Percentiles rank a stretch among this genome's conserved stretches.
Evolutionary conservation across 495 filamentous ascomycete species (phyloP).

Genomic region (Xylaria venustula): DNA sequence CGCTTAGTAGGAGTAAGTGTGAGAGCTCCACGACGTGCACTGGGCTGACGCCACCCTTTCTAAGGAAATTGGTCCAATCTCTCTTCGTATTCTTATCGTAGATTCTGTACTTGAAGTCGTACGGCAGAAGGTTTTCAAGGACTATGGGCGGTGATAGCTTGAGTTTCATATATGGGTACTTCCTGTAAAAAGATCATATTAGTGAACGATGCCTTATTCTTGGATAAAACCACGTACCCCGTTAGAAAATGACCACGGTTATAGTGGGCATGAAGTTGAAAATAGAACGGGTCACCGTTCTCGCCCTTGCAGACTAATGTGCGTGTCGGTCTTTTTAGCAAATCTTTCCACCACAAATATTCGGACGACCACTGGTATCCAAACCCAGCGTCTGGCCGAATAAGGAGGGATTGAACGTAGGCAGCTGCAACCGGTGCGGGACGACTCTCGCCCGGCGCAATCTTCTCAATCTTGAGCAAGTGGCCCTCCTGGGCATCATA

Average conservation of each 20-base stretch:
- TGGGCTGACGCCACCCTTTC: slow-evolving; percentile 93
- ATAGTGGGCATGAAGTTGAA: slow-evolving; percentile 85
- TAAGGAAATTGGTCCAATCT: slow-evolving; percentile 97
- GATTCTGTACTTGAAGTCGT: slow-evolving; percentile 98
- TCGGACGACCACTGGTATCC: slow-evolving; percentile 94
- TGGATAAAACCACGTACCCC: slow-evolving; percentile 41
- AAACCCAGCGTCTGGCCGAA: slow-evolving; percentile 94
- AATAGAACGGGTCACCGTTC: slow-evolving; percentile 85
- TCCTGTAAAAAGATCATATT: slow-evolving; percentile 47
- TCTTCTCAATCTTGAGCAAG: slow-evolving; percentile 96
- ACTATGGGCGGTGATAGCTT: slow-evolving; percentile 89
- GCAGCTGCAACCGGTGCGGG: slow-evolving; percentile 92
- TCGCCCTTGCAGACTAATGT: slow-evolving; percentile 87
- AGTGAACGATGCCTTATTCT: slow-evolving; percentile 15
- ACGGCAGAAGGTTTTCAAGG: slow-evolving; percentile 90
- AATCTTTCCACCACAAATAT: slow-evolving; percentile 85
- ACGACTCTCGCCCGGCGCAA: slow-evolving; percentile 84
- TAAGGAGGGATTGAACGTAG: slow-evolving; percentile 83
- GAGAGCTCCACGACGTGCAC: slow-evolving; percentile 96
- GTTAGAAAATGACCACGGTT: slow-evolving; percentile 79
- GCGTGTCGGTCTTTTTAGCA: slow-evolving; percentile 76
- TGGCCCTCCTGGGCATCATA: slow-evolving; percentile 86
- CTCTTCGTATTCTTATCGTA: slow-evolving; percentile 97
- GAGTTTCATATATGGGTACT: slow-evolving; percentile 93
- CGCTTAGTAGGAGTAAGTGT: slow-evolving; percentile 84